Evolutionary conservation across 108 stramenopile genomes (phyloP).

Genomic region (Fragilariopsis cylindrus): DNA sequence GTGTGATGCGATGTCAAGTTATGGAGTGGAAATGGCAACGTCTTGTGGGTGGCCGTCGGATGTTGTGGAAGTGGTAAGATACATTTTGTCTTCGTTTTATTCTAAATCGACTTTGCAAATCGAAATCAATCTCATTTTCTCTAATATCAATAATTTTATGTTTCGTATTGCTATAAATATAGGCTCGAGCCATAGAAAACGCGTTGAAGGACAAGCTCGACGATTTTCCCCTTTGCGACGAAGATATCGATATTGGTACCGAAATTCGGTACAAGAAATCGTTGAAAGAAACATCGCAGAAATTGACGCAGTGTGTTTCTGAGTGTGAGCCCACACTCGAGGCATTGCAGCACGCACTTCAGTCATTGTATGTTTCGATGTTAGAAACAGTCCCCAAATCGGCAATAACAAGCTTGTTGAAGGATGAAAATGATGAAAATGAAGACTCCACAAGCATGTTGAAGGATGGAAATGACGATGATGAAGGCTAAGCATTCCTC

Average conservation of each 20-base stretch:
- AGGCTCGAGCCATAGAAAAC: constrained; percentile 11
- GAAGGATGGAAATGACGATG: not conserved
- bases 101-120: not conserved
- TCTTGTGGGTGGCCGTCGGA: constrained; percentile 83
- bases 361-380: constrained; percentile 1
- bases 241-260: constrained; percentile 7
- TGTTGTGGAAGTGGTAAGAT: constrained; percentile 38
- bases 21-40: constrained; percentile 85
- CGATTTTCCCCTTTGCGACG: constrained; percentile 5
- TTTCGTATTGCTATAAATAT: not conserved
- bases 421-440: not conserved
- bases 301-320: not conserved
- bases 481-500: not conserved
- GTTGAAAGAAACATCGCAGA: not conserved
- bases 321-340: constrained; percentile 10
- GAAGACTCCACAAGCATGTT: not conserved
- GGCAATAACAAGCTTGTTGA: not conserved
- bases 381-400: not conserved
- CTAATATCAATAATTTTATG: not conserved
- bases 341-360: not conserved
- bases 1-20: constrained; percentile 66
- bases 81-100: not conserved
- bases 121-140: not conserved
- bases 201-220: constrained; percentile 8
- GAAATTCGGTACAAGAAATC: constrained; percentile 5